These are phyloP conservation scores for Phylloporus scabripes DNA, from an alignment of 768 basidiomycete genomes.

Conservation along the genomic window DNA sequence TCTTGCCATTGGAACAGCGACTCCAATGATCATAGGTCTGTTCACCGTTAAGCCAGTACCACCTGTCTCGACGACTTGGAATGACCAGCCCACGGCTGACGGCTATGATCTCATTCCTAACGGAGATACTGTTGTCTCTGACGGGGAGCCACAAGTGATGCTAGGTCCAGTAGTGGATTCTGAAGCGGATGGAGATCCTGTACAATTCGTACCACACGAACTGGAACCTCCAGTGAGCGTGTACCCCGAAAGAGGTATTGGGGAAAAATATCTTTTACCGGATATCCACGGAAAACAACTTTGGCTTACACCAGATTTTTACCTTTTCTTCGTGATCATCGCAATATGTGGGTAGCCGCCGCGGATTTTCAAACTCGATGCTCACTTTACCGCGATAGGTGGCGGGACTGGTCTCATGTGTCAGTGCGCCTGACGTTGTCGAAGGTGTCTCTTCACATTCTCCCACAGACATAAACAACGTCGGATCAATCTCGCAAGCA, in stretches of 20 bases:
- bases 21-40: slow-evolving; percentile 73
- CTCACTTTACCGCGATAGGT: slow-evolving; percentile 35
- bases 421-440: slow-evolving; percentile 28
- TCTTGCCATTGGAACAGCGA: slow-evolving; percentile 70
- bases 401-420: slow-evolving; percentile 77
- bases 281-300: slow-evolving; percentile 54
- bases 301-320: slow-evolving; percentile 53
- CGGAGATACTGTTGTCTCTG: slow-evolving; percentile 19
- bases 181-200: slow-evolving; percentile 15
- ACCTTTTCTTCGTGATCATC: slow-evolving; percentile 53
- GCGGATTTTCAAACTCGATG: not conserved
- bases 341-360: slow-evolving; percentile 44
- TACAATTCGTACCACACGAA: slow-evolving; percentile 19
- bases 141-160: slow-evolving; percentile 15
- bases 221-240: slow-evolving; percentile 6
- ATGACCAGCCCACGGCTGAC: slow-evolving; percentile 2
- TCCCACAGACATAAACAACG: slow-evolving; percentile 77
- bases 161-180: slow-evolving; percentile 10
- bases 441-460: not conserved
- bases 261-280: slow-evolving; percentile 31
- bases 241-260: not conserved
- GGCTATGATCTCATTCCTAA: slow-evolving; percentile 17
- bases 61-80: slow-evolving; percentile 35
- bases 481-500: slow-evolving; percentile 68
- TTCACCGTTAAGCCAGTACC: slow-evolving; percentile 68